Percentiles rank a stretch among this genome's conserved stretches.
Evolutionary conservation across 1,284 basidiomycete species (phyloP).

Genomic region (Rhodotorula glutinis): DNA sequence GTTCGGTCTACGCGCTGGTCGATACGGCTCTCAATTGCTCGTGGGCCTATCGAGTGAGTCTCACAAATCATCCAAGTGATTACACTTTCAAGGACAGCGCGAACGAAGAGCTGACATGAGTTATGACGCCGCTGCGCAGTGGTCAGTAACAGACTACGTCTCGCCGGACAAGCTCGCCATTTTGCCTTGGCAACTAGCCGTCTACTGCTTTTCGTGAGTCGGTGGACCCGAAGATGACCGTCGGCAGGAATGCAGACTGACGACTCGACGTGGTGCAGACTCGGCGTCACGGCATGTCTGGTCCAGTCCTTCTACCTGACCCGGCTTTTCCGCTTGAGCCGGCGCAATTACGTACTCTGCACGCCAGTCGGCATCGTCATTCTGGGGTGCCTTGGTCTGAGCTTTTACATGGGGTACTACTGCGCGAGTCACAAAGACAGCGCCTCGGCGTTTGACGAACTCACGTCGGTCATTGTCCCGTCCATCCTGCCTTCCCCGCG

Average conservation of each 20-base stretch:
- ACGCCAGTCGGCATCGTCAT: background rate
- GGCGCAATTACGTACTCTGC: background rate
- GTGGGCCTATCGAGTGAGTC: background rate
- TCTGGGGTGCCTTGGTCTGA: background rate
- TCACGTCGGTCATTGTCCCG: background rate
- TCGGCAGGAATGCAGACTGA: no score
- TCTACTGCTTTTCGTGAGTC: background rate
- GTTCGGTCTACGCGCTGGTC: background rate
- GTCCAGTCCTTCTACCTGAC: background rate
- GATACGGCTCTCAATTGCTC: slow-evolving; percentile 4
- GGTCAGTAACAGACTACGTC: background rate
- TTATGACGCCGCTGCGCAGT: background rate
- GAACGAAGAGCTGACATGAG: background rate
- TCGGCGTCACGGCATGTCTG: background rate
- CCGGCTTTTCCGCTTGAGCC: slow-evolving; percentile 1
- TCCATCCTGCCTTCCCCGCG: background rate
- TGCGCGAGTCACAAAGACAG: background rate
- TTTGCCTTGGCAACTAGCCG: background rate
- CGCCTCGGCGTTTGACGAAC: background rate
- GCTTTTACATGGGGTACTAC: background rate
- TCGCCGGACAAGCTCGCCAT: background rate
- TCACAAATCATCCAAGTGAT: no score
- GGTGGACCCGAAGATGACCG: no score
- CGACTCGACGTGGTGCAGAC: background rate
- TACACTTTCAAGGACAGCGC: no score